phyloP scores from a whole-genome alignment of 495 filamentous ascomycete genomes.

The Penicillium argentinense region DNA sequence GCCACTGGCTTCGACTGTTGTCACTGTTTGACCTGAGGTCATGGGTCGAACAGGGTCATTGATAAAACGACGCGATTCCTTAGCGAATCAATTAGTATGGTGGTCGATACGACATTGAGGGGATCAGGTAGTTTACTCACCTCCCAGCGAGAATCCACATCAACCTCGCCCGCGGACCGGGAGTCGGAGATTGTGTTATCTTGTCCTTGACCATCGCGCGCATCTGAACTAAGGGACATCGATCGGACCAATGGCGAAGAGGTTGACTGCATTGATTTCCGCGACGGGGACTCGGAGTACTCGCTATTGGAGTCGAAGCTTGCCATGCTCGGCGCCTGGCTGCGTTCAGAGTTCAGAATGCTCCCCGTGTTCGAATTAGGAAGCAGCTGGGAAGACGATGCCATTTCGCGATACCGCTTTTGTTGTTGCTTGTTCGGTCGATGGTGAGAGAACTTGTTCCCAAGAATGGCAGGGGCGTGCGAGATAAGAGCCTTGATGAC shows the following conservation, averaged over 20 bases:
- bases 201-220: slow-evolving; percentile 22
- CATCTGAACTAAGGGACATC: slow-evolving; percentile 39
- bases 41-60: slow-evolving; percentile 33
- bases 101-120: neutral
- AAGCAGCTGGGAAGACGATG: slow-evolving; percentile 51
- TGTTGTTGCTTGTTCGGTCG: slow-evolving; percentile 75
- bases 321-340: slow-evolving; percentile 28
- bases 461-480: slow-evolving; percentile 92
- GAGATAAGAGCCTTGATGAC: slow-evolving; percentile 92
- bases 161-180: slow-evolving; percentile 39
- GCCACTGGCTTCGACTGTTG: slow-evolving; percentile 28
- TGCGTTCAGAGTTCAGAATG: slow-evolving; percentile 36
- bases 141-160: slow-evolving; percentile 47
- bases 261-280: slow-evolving; percentile 36
- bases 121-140: slow-evolving; percentile 16
- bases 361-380: slow-evolving; percentile 51
- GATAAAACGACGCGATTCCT: slow-evolving; percentile 42
- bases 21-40: slow-evolving; percentile 36
- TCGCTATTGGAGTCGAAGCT: slow-evolving; percentile 45
- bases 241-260: slow-evolving; percentile 41
- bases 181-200: slow-evolving; percentile 29
- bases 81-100: slow-evolving; percentile 23
- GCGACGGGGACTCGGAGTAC: slow-evolving; percentile 38
- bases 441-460: slow-evolving; percentile 93
- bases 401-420: slow-evolving; percentile 77